A percentile compares a stretch with the other conserved stretches of the same genome.
These are phyloP conservation scores for Zygosaccharomyces kombuchaensis DNA, from an alignment of 805 yeast species.

Conservation along the genomic window DNA sequence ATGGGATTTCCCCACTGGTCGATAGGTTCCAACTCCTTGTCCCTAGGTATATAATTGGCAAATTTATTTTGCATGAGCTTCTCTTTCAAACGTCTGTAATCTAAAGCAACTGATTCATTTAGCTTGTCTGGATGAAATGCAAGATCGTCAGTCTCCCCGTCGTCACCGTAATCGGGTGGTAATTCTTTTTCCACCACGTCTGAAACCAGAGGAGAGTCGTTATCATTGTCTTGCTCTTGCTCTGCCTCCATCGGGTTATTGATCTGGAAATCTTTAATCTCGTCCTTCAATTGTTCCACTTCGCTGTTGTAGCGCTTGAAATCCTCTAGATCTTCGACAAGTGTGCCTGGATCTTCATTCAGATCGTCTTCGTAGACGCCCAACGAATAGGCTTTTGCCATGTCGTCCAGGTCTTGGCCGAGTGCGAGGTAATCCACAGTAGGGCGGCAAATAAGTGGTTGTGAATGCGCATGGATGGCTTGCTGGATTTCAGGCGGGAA, in stretches of 20 bases:
- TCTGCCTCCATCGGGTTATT: conserved; percentile 15
- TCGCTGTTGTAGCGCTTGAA: conserved; percentile 48
- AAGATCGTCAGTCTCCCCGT: conserved; percentile 20
- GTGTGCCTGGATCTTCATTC: conserved; percentile 48
- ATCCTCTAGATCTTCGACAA: conserved; percentile 51
- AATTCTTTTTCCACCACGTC: conserved; percentile 35
- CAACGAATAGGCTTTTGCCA: conserved; percentile 56
- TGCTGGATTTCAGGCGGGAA: conserved; percentile 1
- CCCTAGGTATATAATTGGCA: conserved; percentile 29
- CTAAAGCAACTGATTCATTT: conserved; percentile 46
- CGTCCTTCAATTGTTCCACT: conserved; percentile 37
- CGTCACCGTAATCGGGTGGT: conserved; percentile 28
- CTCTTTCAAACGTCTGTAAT: conserved; percentile 55
- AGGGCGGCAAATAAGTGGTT: conserved; percentile 12
- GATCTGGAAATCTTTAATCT: conserved; percentile 24
- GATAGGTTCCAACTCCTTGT: conserved; percentile 57
- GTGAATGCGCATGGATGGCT: not conserved
- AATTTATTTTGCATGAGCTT: conserved; percentile 43
- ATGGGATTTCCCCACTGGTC: conserved; percentile 59
- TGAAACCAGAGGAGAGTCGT: conserved; percentile 27
- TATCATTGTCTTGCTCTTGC: conserved; percentile 1
- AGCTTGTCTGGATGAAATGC: conserved; percentile 33
- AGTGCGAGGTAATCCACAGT: conserved; percentile 40
- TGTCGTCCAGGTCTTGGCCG: conserved; percentile 47
- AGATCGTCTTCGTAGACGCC: conserved; percentile 62